These are phyloP conservation scores for Phragmites australis DNA, from an alignment of 176 grass and related monocot species.

Conservation along the genomic window DNA sequence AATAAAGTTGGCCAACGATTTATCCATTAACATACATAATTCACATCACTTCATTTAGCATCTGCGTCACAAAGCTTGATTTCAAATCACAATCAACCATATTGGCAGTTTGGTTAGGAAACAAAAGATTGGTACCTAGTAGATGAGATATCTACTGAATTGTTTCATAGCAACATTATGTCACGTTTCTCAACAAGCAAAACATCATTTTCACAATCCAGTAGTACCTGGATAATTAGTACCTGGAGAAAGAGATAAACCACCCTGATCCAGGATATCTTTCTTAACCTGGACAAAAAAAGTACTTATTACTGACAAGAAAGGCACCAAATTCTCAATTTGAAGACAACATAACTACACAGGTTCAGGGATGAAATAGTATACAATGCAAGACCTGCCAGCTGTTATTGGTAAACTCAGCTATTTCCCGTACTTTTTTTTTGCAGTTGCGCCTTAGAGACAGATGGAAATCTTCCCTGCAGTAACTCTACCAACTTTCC, in stretches of 20 bases:
- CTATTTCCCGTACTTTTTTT: slow-evolving; percentile 32
- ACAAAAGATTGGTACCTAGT: not conserved
- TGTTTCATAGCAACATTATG: not conserved
- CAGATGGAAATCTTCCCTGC: slow-evolving; percentile 25
- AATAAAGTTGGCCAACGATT: not conserved
- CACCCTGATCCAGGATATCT: slow-evolving; percentile 12
- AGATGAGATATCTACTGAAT: not conserved
- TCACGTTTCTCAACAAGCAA: not conserved
- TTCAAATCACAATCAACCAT: not conserved
- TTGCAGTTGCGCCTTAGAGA: slow-evolving; percentile 9
- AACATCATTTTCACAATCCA: not conserved
- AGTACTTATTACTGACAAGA: not conserved
- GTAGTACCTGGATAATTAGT: not conserved
- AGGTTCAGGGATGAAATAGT: not conserved
- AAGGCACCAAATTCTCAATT: no score
- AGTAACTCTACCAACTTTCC: slow-evolving; percentile 34
- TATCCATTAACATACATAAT: not conserved
- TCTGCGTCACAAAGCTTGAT: not conserved
- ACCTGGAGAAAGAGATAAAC: slow-evolving; percentile 20
- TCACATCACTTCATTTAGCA: not conserved
- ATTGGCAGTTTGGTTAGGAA: no score
- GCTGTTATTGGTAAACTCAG: slow-evolving; percentile 28
- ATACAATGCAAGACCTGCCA: slow-evolving; percentile 25
- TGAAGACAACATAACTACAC: not conserved
- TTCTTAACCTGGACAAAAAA: slow-evolving; percentile 31